A percentile compares a stretch with the other conserved stretches of the same genome.
Evolutionary conservation across 495 filamentous ascomycete genomes (phyloP).

Genomic region (Pseudevernia furfuracea): DNA sequence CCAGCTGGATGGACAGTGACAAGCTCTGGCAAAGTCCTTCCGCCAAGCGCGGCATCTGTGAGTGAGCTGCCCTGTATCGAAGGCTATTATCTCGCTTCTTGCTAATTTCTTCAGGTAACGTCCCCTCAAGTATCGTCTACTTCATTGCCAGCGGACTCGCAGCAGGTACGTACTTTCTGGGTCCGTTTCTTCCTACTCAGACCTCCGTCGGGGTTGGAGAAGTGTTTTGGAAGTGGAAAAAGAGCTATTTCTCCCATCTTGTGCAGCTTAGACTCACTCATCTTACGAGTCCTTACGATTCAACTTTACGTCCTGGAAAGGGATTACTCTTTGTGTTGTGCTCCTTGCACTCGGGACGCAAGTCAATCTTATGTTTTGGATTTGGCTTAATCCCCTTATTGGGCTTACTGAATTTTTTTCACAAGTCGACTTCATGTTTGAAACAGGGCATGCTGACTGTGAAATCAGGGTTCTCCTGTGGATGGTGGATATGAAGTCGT

Average conservation of each 20-base stretch:
- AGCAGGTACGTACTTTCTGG: constrained; percentile 31
- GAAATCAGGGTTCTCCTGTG: constrained; percentile 30
- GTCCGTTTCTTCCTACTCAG: not conserved
- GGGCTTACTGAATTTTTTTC: not conserved
- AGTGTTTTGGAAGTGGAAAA: not conserved
- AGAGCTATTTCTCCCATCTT: not conserved
- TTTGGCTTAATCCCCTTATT: not conserved
- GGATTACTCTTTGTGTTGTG: too few relatives aligned
- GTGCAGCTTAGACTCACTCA: not conserved
- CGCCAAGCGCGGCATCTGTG: constrained; percentile 41
- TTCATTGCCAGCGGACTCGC: constrained; percentile 39
- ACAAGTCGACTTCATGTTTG: not conserved
- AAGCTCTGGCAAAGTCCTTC: constrained; percentile 52
- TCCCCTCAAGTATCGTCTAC: constrained; percentile 38
- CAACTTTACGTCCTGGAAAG: not conserved
- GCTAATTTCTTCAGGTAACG: constrained; percentile 42
- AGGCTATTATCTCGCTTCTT: constrained; percentile 17
- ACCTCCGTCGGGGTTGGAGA: not conserved
- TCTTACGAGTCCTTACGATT: not conserved
- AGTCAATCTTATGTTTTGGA: not conserved
- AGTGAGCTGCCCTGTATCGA: constrained; percentile 40
- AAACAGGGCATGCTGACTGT: not conserved
- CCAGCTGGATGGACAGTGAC: constrained; percentile 71
- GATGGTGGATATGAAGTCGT: constrained; percentile 40
- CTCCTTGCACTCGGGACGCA: not conserved